A percentile compares a stretch with the other conserved stretches of the same genome.
Evolutionary conservation across 768 basidiomycete genomes (phyloP).

Genomic region (Kwoniella heveanensis): DNA sequence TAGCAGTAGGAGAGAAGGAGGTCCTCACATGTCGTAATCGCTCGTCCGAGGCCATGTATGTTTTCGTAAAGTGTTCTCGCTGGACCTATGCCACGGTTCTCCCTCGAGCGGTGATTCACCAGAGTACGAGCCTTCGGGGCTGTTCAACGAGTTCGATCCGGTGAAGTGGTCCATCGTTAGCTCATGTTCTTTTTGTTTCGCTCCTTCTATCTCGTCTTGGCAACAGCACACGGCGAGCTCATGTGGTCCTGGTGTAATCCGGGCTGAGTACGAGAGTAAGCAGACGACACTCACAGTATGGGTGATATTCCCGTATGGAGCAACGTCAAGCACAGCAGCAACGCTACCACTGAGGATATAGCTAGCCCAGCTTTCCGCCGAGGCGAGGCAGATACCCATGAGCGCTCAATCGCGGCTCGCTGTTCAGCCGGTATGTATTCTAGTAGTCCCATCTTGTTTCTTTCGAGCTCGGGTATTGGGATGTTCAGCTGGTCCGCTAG

Average conservation of each 20-base stretch:
- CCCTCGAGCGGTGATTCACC: background rate
- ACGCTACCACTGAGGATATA: background rate
- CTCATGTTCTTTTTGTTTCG: background rate
- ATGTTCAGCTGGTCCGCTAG: no score
- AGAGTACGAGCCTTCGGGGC: no score
- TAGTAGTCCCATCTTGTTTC: conserved; percentile 8
- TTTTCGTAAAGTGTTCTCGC: background rate
- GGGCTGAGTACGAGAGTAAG: background rate
- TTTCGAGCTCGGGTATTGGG: no score
- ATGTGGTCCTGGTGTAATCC: no score
- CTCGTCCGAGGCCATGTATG: conserved; percentile 16
- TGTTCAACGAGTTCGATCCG: no score
- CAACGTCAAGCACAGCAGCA: background rate
- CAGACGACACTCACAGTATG: background rate
- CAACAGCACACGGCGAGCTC: no score
- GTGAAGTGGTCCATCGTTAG: no score
- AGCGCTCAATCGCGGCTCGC: background rate
- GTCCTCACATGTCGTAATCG: conserved; percentile 31
- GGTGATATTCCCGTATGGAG: background rate
- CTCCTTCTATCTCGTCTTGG: background rate
- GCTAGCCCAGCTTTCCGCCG: conserved; percentile 1
- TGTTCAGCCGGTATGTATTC: conserved; percentile 9
- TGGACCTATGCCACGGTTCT: background rate
- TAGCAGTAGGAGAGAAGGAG: no score
- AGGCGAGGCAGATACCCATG: conserved; percentile 3